Evolutionary conservation across 116 monocot species (phyloP), one percentile per base, ranked within the genome.

Genomic region (Posidonia oceanica): DNA sequence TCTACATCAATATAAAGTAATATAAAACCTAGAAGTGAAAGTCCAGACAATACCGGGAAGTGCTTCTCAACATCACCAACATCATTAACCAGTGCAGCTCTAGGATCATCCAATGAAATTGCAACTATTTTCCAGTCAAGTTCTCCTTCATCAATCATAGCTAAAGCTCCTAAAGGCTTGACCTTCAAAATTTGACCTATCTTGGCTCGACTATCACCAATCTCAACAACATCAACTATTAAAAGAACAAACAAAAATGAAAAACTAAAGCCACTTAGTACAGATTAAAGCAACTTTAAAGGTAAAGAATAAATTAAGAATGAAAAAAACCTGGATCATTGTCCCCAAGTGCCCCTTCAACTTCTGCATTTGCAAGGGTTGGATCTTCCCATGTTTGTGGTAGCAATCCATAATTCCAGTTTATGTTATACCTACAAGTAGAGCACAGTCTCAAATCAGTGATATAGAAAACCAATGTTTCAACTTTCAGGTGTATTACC

Each of bases 331-430:
- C 95, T 74, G 95, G 91, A 83, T 91, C 95, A 78, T 96, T 96
- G 71, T 96, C 95, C 10, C 95, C 95, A 66, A 91, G 72, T 57
- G 96, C 88, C 7, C 96, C 91, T 61, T 96, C 91, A 76, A 96
- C 83, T 64, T 96, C 89, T 67, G 37, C 39, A 71, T 93, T 89
- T 23, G 88, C 84, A 76, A 79, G 66, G 36, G 91, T 80, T 68
- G 96, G 96, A 38, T 96, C 96, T 83, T 96, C 96, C 96, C 96
- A 96, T 58, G 96, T 96, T 70, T 96, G 96, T 21, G 96, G 91
- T 69, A 96, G 84, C 53, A 96, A 80, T 36, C 96, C 96, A 79
- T 96, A 96, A 71, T 96, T 96, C 95, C 95, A 96, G 40, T 88
- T 91, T 70, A 96, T 96, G 61, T 91, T 88, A 76, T 91, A 96